Evolutionary conservation across 129 eudicot species (phyloP).

Genomic region (Ambrosia trifida): DNA sequence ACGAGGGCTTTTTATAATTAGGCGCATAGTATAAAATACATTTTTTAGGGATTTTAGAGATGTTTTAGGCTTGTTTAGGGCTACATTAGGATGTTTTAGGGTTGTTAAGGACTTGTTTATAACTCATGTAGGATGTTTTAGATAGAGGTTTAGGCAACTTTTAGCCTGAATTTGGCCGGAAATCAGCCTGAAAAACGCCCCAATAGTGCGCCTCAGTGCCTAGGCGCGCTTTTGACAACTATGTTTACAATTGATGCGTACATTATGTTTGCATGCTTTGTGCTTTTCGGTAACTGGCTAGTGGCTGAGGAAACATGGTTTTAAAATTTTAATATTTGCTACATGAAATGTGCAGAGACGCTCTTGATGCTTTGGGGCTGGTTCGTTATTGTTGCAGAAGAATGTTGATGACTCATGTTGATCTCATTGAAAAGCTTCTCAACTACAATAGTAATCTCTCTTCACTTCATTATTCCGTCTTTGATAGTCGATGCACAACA

Average conservation of each 20-base stretch:
- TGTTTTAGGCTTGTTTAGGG: no score
- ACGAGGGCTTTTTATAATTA: no score
- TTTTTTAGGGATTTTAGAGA: no score
- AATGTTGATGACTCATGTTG: slow-evolving; percentile 98
- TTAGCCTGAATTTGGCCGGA: no score
- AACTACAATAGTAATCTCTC: slow-evolving; percentile 71
- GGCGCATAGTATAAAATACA: no score
- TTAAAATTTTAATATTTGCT: background rate
- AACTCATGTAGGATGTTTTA: no score
- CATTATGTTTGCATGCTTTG: background rate
- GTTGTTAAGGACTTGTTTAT: no score
- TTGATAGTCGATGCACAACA: background rate
- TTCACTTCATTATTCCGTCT: slow-evolving; percentile 10
- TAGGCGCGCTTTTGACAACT: no score
- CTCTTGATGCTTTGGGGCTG: slow-evolving; percentile 83
- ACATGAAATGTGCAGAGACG: slow-evolving; percentile 62
- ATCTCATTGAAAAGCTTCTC: slow-evolving; percentile 96
- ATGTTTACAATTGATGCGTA: background rate
- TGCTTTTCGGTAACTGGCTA: background rate
- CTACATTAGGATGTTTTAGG: no score
- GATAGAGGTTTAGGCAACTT: no score
- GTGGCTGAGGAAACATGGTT: background rate
- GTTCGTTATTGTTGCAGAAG: slow-evolving; percentile 95
- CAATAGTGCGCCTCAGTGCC: no score
- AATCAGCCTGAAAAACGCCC: no score